phyloP scores from a whole-genome alignment of 192 early-diverging fungal species.

The Spizellomyces punctatus region DNA sequence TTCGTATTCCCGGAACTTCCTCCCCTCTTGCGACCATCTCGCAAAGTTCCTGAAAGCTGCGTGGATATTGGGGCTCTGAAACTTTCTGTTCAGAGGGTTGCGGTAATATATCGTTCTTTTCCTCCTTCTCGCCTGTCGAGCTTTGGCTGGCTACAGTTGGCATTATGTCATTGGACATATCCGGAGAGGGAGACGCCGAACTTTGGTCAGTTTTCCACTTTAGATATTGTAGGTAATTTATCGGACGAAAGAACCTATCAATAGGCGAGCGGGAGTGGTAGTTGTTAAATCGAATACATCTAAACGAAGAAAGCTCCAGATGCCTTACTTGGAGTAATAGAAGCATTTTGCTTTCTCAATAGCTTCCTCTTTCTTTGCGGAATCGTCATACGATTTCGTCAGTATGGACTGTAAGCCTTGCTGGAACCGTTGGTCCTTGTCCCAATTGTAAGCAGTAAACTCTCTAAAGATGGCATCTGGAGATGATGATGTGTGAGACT shows the following conservation, averaged over 20 bases:
- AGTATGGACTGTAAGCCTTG: conserved; percentile 18
- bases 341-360: conserved; percentile 40
- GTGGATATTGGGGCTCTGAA: conserved; percentile 38
- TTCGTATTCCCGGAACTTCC: conserved; percentile 41
- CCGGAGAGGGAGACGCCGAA: neutral
- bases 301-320: neutral
- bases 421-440: conserved; percentile 24
- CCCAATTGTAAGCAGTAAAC: conserved; percentile 16
- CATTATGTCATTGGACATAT: neutral
- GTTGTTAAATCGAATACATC: no score
- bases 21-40: conserved; percentile 45
- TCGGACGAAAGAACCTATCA: no score
- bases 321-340: conserved; percentile 42
- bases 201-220: no score
- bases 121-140: neutral
- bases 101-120: neutral
- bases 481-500: neutral
- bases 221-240: no score
- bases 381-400: conserved; percentile 1
- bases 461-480: conserved; percentile 9
- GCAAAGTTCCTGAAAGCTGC: conserved; percentile 47
- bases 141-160: neutral
- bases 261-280: no score
- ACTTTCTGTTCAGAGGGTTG: neutral
- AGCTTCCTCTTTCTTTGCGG: neutral